Evolutionary conservation across 495 filamentous ascomycete genomes (phyloP).

Genomic region (Opeltia flavorubescens): DNA sequence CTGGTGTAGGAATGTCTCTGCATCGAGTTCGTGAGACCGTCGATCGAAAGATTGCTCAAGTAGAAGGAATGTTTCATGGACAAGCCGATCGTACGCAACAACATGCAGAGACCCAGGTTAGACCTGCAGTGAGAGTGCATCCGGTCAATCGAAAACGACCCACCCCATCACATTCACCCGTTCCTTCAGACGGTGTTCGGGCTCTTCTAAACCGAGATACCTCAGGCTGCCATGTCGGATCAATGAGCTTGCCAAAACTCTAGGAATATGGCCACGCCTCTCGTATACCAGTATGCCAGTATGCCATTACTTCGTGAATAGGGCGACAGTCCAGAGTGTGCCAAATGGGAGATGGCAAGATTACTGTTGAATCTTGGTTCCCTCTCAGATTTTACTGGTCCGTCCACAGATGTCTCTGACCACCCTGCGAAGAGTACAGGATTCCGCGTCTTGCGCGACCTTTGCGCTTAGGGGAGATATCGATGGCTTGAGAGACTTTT

Average conservation of each 20-base stretch:
- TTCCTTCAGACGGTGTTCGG: no score
- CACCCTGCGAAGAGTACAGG: slow-evolving; percentile 8
- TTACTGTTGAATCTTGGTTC: slow-evolving; percentile 9
- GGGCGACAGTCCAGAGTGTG: not conserved
- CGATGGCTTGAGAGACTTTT: slow-evolving; percentile 6
- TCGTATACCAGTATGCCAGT: no score
- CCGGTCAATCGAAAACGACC: not conserved
- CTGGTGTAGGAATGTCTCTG: slow-evolving; percentile 1
- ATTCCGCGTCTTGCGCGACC: slow-evolving; percentile 10
- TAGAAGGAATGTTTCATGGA: not conserved
- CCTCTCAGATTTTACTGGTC: slow-evolving; percentile 8
- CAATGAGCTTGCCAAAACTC: no score
- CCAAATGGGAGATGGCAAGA: not conserved
- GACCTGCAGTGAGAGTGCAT: not conserved
- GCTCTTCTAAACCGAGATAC: no score
- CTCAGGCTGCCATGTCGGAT: no score
- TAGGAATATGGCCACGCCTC: no score
- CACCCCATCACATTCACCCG: no score
- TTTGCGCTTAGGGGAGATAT: slow-evolving; percentile 9
- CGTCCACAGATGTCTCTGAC: slow-evolving; percentile 3
- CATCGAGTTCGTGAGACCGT: not conserved
- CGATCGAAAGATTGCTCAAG: not conserved
- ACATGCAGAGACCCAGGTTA: not conserved
- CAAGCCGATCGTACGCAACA: not conserved
- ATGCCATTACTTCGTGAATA: not conserved